phyloP scores from a whole-genome alignment of 495 filamentous ascomycete genomes.

The Astrothelium macrocarpum region DNA sequence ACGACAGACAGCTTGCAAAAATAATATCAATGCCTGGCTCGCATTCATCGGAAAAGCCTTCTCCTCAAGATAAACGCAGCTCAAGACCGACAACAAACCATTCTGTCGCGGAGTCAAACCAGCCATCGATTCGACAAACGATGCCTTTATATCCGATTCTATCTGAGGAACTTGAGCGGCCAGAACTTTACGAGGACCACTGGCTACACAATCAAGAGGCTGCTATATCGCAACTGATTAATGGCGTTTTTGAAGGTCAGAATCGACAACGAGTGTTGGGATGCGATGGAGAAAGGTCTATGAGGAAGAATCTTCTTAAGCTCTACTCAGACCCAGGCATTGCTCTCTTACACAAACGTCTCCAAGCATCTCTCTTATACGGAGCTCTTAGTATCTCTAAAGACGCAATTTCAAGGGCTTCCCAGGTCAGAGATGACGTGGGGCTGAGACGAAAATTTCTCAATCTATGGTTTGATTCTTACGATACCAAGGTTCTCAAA shows the following conservation, averaged over 20 bases:
- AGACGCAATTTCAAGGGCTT: conserved; percentile 37
- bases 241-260: conserved; percentile 42
- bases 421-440: conserved; percentile 47
- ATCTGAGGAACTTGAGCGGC: conserved; percentile 43
- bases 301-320: conserved; percentile 35
- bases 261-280: conserved; percentile 10
- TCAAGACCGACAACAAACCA: conserved; percentile 11
- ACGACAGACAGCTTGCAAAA: neutral
- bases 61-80: neutral
- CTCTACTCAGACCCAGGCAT: conserved; percentile 49
- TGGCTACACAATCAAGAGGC: conserved; percentile 58
- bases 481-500: conserved; percentile 41
- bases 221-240: conserved; percentile 51
- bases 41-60: neutral
- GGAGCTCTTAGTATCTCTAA: conserved; percentile 51
- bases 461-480: conserved; percentile 48
- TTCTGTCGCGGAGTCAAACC: neutral
- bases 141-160: conserved; percentile 43
- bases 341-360: conserved; percentile 45
- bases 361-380: conserved; percentile 55
- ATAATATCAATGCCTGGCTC: neutral
- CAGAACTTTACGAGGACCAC: conserved; percentile 54
- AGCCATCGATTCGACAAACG: neutral
- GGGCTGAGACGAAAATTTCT: conserved; percentile 50
- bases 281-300: conserved; percentile 11